Conservation (phyloP, 2,329 filamentous ascomycete genomes). For the Meredithiella fracta region DNA sequence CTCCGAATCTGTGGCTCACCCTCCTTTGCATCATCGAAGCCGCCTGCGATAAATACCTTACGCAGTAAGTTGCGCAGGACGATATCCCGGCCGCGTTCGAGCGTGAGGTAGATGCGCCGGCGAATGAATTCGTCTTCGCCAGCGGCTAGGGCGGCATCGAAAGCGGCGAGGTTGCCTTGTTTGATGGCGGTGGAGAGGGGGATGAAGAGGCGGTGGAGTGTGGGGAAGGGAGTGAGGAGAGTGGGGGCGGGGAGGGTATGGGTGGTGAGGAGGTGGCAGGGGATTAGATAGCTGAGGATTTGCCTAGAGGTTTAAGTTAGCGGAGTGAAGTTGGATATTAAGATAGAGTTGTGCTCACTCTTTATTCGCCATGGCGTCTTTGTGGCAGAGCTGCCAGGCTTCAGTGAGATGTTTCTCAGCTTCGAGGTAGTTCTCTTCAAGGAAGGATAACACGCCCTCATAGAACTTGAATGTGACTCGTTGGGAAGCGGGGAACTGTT, state of each 20-base stretch:
- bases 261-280: slow-evolving; percentile 75
- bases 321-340: not conserved
- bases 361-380: slow-evolving; percentile 54
- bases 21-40: slow-evolving; percentile 63
- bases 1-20: slow-evolving; percentile 47
- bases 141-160: slow-evolving; percentile 63
- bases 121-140: slow-evolving; percentile 90
- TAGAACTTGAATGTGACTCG: slow-evolving; percentile 95
- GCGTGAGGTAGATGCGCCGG: slow-evolving; percentile 80
- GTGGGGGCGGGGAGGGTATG: slow-evolving; percentile 62
- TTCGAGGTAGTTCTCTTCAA: slow-evolving; percentile 83
- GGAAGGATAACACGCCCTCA: slow-evolving; percentile 77
- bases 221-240: slow-evolving; percentile 60
- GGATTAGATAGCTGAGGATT: slow-evolving; percentile 88
- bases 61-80: slow-evolving; percentile 79
- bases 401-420: slow-evolving; percentile 66
- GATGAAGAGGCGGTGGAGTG: slow-evolving; percentile 59
- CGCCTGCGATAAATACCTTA: slow-evolving; percentile 75
- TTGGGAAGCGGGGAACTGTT: slow-evolving; percentile 73
- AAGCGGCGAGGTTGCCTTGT: slow-evolving; percentile 63
- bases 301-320: slow-evolving; percentile 21
- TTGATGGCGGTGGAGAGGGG: slow-evolving; percentile 68
- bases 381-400: slow-evolving; percentile 71
- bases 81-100: slow-evolving; percentile 84
- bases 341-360: slow-evolving; percentile 39